Percentiles rank a stretch among this genome's conserved stretches.
Evolutionary conservation across 2,329 filamentous ascomycete genomes (phyloP).

Genomic region (Penicillium sp.): DNA sequence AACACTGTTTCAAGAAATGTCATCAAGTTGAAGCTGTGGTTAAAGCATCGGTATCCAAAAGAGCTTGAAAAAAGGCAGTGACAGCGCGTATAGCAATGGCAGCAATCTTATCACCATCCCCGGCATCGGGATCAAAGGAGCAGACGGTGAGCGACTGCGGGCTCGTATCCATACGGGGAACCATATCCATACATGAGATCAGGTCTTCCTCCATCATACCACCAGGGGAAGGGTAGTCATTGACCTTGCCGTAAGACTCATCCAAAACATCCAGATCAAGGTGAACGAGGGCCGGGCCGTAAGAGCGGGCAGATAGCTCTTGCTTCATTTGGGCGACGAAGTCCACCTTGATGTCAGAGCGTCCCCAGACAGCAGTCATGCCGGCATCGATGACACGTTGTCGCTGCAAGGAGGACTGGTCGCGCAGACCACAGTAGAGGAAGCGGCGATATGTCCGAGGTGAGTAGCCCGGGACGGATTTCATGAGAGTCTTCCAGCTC

Average conservation of each 20-base stretch:
- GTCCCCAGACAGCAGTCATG: constrained; percentile 33
- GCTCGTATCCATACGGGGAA: constrained; percentile 1
- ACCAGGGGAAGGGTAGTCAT: constrained; percentile 38
- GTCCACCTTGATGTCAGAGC: constrained; percentile 13
- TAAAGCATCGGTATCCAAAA: neutral
- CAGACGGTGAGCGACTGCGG: constrained; percentile 20
- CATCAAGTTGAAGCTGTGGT: neutral
- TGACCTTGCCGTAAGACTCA: constrained; percentile 35
- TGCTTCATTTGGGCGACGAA: constrained; percentile 14
- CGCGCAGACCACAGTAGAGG: constrained; percentile 30
- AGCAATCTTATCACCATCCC: constrained; percentile 21
- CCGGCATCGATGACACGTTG: constrained; percentile 33
- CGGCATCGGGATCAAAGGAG: constrained; percentile 21
- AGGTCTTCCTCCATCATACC: constrained; percentile 29
- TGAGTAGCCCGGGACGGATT: constrained; percentile 33
- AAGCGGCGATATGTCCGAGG: constrained; percentile 21
- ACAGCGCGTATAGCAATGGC: constrained; percentile 16
- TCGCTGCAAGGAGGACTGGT: constrained; percentile 31
- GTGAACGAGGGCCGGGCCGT: constrained; percentile 32
- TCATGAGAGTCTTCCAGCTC: constrained; percentile 33
- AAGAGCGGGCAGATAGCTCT: constrained; percentile 7
- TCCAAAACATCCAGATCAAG: constrained; percentile 42
- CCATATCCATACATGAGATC: constrained; percentile 13
- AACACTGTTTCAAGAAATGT: neutral
- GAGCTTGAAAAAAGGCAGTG: neutral